Evolutionary conservation across 768 basidiomycete genomes (phyloP).

Genomic region (Termitomyces sp.): DNA sequence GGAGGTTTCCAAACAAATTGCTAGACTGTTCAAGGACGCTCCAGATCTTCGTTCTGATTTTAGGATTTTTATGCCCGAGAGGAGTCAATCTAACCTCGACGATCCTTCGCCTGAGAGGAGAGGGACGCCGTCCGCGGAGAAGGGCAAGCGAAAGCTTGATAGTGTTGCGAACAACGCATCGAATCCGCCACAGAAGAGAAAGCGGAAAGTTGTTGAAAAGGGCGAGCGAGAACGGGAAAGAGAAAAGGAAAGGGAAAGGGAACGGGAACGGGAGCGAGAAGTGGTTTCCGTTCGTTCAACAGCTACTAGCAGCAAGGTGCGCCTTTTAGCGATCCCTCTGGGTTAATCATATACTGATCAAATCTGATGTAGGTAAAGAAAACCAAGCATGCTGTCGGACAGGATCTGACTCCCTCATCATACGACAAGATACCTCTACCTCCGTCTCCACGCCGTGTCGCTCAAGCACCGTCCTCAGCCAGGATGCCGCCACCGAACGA

Average conservation of each 20-base stretch:
- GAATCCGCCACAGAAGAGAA: slow-evolving; percentile 61
- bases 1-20: slow-evolving; percentile 65
- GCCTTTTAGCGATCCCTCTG: slow-evolving; percentile 1
- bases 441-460: slow-evolving; percentile 17
- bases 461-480: slow-evolving; percentile 20
- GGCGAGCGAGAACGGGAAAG: slow-evolving; percentile 30
- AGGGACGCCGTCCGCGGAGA: slow-evolving; percentile 28
- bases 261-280: slow-evolving; percentile 9
- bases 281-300: slow-evolving; percentile 24
- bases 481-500: slow-evolving; percentile 26
- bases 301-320: slow-evolving; percentile 34
- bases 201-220: slow-evolving; percentile 53
- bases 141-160: slow-evolving; percentile 40
- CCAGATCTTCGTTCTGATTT: slow-evolving; percentile 73
- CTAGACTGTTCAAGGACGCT: slow-evolving; percentile 65
- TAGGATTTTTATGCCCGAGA: slow-evolving; percentile 67
- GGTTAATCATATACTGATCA: neutral
- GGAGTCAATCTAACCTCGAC: slow-evolving; percentile 42
- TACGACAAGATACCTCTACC: slow-evolving; percentile 34
- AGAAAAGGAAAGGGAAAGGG: neutral
- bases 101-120: slow-evolving; percentile 30
- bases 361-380: slow-evolving; percentile 22
- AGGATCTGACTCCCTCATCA: slow-evolving; percentile 32
- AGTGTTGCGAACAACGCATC: slow-evolving; percentile 23
- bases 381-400: slow-evolving; percentile 30